Conservation (phyloP, 2,329 filamentous ascomycete genomes). For the Fusarium udum region DNA sequence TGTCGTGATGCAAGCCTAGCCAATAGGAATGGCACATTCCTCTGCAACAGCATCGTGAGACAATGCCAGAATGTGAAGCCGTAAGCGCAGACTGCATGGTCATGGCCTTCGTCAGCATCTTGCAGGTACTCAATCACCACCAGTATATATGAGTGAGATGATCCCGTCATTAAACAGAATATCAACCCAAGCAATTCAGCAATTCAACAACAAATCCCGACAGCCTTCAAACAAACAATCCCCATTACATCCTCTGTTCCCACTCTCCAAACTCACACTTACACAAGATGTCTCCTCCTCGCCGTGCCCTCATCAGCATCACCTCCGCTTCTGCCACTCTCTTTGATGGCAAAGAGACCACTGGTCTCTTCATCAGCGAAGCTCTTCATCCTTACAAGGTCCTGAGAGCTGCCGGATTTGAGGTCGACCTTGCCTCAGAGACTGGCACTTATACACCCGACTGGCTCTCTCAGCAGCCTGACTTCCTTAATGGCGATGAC, state of each 20-base stretch:
- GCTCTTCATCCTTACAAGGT: slow-evolving; percentile 16
- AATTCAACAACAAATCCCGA: neutral
- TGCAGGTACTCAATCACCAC: neutral
- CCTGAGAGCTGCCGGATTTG: slow-evolving; percentile 3
- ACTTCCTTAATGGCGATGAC: slow-evolving; percentile 20
- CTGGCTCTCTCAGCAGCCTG: slow-evolving; percentile 14
- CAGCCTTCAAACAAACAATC: neutral
- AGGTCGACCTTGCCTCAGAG: slow-evolving; percentile 7
- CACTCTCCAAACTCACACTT: neutral
- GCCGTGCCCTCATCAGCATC: slow-evolving; percentile 18
- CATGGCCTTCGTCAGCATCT: neutral
- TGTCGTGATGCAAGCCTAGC: neutral
- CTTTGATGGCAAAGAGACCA: slow-evolving; percentile 12
- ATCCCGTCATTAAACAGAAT: neutral
- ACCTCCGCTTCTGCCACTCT: slow-evolving; percentile 20
- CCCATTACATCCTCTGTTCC: neutral
- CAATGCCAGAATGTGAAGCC: neutral
- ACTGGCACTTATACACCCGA: slow-evolving; percentile 8
- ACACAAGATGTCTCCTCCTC: slow-evolving; percentile 8
- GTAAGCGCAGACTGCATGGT: neutral
- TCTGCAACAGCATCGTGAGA: neutral
- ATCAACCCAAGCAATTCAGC: neutral
- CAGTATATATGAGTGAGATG: neutral
- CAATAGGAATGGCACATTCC: neutral
- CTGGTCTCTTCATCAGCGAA: slow-evolving; percentile 9